Base-by-base conservation (phyloP, 306 rosid genomes). In the Lotus japonicus region DNA sequence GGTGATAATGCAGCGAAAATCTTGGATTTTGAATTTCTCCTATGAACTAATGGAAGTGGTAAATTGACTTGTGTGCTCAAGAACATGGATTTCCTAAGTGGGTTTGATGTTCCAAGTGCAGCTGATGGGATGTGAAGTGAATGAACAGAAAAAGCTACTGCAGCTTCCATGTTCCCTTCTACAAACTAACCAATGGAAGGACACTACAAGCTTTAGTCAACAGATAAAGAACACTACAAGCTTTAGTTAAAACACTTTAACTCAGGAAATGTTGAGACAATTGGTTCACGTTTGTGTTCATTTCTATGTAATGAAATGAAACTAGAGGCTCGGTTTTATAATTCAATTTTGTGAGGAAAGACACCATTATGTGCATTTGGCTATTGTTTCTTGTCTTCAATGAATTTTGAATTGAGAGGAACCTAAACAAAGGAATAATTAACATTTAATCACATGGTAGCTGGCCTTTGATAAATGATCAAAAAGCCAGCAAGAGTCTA, bases 1-100 rank as follows among this genome's bases (percentile, higher is more conserved):
- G 96, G 80, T 49, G 92, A 84, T 10, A 78, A 19, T 68, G 87
- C 57, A 38, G 88, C 71, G 73, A 75, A 80, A 81, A 84, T 81
- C 77, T 72, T 80, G 77, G 66, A 76, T 18, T 75, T 80, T 26
- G 84, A 68, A 49, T 0, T 60, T 11, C 70, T 75, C 51, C 78
- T n/a, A 52, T 51, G 26, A 18, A 57, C 52, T 8, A 54, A 42
- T 8, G 82, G 68, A 64, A 63, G 50, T 18, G 73, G 44, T 36
- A 90, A 60, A 64, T 23, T 67, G 54, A 21, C 9, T 39, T 68
- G 80, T 21, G 54, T 48, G 50, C 58, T 71, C 2, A 73, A 71
- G 71, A 78, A 75, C 31, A 70, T 70, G 36, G 79, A 70, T 39
- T 75, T 84, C 12, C 60, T 72, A 28, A 44, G 26, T 38, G 74